Evolutionary conservation across 306 rosid genomes (phyloP), one percentile per base, ranked within the genome.

Genomic region (Quercus parvula): DNA sequence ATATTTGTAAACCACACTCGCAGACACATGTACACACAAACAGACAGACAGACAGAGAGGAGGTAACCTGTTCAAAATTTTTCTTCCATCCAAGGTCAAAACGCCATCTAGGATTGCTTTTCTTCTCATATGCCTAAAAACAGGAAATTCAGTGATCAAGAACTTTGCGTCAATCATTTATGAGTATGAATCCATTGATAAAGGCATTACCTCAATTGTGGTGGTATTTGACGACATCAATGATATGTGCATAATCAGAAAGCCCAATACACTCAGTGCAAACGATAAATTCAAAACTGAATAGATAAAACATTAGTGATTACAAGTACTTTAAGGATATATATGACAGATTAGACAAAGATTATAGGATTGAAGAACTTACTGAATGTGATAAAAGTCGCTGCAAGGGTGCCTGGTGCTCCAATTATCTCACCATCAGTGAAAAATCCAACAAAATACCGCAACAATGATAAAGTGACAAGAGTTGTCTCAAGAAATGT

Each of bases 241-340:
- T 11, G 85, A 84, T 44, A 90, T 56, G 86, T 92, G 97, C 92
- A 92, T 81, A 73, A 90, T 86, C 81, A 83, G 76, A 77, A 92
- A 92, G 56, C 97, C 93, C 88, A 90, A 27, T 74, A 92, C 82
- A 46, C 97, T 90, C 74, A 90, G 30, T 10, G 86, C 74, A 68
- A 91, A 91, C 44, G 92, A 88, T 11, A 89, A 78, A 85, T 92
- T 90, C 83, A 92, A 82, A 84, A 90, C 97, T 92, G 89, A 81
- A 85, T 19, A 79, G 24, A 75, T 62, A 38, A 25, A 81, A 76
- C 62, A 71, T 24, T n/a, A 35, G 59, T 13, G 56, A 64, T 75
- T 22, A 57, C 73, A 22, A 67, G 77, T 19, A 76, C 61, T 67
- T 5, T 69, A 77, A 70, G 75, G 46, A 70, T 66, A 75, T 4